These are phyloP conservation scores for Penicillium verrucosum DNA, from an alignment of 2,329 filamentous ascomycete species.

Conservation along the genomic window DNA sequence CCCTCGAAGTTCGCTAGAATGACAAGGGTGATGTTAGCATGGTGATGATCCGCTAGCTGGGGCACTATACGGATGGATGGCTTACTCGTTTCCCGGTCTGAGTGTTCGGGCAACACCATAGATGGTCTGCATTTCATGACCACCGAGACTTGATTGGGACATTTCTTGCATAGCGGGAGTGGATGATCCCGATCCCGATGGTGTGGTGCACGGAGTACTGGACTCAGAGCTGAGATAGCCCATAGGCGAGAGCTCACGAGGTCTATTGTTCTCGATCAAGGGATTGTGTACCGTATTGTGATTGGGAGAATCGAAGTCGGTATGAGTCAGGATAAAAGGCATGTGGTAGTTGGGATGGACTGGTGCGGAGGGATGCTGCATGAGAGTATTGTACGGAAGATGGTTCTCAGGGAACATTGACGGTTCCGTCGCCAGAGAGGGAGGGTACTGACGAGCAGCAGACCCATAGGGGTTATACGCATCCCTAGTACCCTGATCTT, in stretches of 20 bases:
- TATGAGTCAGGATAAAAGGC: neutral
- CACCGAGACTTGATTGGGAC: neutral
- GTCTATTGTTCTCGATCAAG: neutral
- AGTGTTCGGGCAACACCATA: neutral
- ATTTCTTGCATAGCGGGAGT: neutral
- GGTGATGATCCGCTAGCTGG: neutral
- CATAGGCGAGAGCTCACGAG: neutral
- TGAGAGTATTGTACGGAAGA: neutral
- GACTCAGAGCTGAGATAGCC: neutral
- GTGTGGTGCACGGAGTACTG: neutral
- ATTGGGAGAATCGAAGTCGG: neutral
- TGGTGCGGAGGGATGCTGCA: neutral
- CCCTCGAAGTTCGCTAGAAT: neutral
- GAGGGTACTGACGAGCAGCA: neutral
- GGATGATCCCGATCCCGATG: neutral
- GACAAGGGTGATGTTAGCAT: neutral
- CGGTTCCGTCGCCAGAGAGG: neutral
- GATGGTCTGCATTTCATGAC: neutral
- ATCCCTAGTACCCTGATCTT: neutral
- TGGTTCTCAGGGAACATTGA: neutral
- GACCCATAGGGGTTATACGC: neutral
- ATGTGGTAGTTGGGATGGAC: neutral
- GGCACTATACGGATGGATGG: neutral
- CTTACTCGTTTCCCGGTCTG: neutral
- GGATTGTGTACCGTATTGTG: neutral